Evolutionary conservation across 352 stramenopile genomes (phyloP), one percentile per base, ranked within the genome.

Genomic region (Phytophthora melonis): DNA sequence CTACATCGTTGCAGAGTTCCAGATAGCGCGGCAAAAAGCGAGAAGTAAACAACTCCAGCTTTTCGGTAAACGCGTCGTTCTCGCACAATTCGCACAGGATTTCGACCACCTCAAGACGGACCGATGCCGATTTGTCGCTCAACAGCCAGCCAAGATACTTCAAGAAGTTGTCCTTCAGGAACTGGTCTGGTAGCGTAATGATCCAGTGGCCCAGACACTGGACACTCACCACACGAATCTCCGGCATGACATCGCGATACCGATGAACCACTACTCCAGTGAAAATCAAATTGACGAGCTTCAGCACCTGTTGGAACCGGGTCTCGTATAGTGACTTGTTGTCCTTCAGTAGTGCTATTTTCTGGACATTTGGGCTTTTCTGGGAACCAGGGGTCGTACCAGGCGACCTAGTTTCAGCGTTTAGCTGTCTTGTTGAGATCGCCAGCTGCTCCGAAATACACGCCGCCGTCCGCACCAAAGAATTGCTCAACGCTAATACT

Each of bases 101-200:
- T 23, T 89, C 69, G 5, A 98, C 69, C 19, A 97, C 92, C 4
- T 89, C 83, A 18, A 92, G 60, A 14, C 97, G 94, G 39, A 99
- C 97, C 13, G 65, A 43, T 1, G 82, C 79, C 53, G 90, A 81
- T 74, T 98, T 98, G 82, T 99, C 95, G 65, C 92, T 97, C 50
- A 98, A 66, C 68, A 98, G 92, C 97, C 97, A 99, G 5, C 94
- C 97, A 58, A 98, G 88, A 76, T 99, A 99, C 76, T 99, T 99
- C 58, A 99, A 75, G 67, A 97, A 98, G 66, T 96, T 98, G 68
- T 98, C 91, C 55, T 94, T 94, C 36, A 99, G 74, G 61, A 98
- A 99, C 0, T 98, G 80, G 39, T 97, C 91, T 0, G 96, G 94
- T 19, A 98, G 66, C 14, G 90, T 81, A 11, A 88, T 78, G 34